phyloP scores from a whole-genome alignment of 345 rosid genomes.

The Brassica nigra region DNA sequence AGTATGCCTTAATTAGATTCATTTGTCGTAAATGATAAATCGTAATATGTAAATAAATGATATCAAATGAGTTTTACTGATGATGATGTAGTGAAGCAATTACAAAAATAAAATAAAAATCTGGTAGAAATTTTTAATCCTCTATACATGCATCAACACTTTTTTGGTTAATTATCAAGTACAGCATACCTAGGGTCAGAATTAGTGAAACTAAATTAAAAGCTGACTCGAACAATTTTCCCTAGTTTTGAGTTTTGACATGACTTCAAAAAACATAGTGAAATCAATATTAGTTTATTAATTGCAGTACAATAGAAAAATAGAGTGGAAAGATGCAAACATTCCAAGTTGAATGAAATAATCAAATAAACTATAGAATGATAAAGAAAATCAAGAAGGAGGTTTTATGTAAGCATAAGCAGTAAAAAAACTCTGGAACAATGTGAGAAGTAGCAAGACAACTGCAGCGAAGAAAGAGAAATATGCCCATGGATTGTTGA shows the following conservation, averaged over 20 bases:
- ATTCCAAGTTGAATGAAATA: not conserved
- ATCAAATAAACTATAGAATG: not conserved
- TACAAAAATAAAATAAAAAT: not conserved
- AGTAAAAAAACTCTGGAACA: constrained; percentile 69
- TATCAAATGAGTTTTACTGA: not conserved
- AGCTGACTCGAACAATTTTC: not conserved
- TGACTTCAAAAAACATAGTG: not conserved
- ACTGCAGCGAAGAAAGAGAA: constrained; percentile 72
- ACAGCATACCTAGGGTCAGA: not conserved
- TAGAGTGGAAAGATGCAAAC: not conserved
- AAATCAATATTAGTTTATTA: not conserved
- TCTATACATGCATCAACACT: not conserved
- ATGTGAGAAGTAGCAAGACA: constrained; percentile 64
- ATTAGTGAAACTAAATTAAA: too few relatives aligned
- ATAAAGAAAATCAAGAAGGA: constrained; percentile 28
- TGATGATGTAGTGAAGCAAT: not conserved
- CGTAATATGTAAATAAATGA: not conserved
- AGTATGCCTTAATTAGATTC: not conserved
- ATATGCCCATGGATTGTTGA: constrained; percentile 82
- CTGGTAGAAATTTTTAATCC: not conserved
- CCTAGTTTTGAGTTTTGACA: not conserved
- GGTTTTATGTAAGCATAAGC: constrained; percentile 66
- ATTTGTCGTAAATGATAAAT: not conserved
- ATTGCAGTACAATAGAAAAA: not conserved
- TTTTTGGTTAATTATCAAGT: not conserved